Percentiles rank a stretch among this genome's conserved stretches.
Evolutionary conservation across 176 grass and related monocot species (phyloP).

Genomic region (Alopecurus myosuroides): DNA sequence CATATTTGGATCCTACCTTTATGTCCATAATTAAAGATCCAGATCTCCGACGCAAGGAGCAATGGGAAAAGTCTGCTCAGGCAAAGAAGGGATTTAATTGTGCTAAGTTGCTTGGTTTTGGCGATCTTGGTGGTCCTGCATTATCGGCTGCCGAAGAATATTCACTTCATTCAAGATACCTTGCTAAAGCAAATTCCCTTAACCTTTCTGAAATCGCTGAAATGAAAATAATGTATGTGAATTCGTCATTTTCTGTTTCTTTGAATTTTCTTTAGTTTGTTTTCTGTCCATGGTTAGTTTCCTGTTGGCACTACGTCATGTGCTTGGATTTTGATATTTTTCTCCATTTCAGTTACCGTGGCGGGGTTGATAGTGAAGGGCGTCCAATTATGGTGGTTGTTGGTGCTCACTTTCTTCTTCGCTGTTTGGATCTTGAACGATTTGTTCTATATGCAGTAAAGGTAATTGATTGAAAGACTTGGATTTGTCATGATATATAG

Average conservation of each 20-base stretch:
- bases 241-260: background rate
- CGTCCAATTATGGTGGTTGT: constrained; percentile 85
- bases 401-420: constrained; percentile 96
- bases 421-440: constrained; percentile 83
- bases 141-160: constrained; percentile 96
- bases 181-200: constrained; percentile 96
- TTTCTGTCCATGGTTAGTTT: background rate
- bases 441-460: constrained; percentile 92
- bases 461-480: constrained; percentile 37
- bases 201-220: constrained; percentile 98
- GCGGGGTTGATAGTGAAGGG: constrained; percentile 86
- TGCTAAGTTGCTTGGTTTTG: constrained; percentile 86
- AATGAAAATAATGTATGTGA: constrained; percentile 98
- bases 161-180: constrained; percentile 92
- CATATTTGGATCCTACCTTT: constrained; percentile 86
- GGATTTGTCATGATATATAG: background rate
- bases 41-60: constrained; percentile 70
- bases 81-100: constrained; percentile 88
- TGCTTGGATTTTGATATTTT: background rate
- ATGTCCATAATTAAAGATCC: constrained; percentile 99
- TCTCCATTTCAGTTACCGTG: constrained; percentile 59
- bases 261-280: background rate
- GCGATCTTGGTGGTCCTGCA: constrained; percentile 72
- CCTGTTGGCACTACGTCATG: background rate
- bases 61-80: constrained; percentile 78